phyloP scores from a whole-genome alignment of 2,329 filamentous ascomycete genomes.

The Penicillium janthinellum region DNA sequence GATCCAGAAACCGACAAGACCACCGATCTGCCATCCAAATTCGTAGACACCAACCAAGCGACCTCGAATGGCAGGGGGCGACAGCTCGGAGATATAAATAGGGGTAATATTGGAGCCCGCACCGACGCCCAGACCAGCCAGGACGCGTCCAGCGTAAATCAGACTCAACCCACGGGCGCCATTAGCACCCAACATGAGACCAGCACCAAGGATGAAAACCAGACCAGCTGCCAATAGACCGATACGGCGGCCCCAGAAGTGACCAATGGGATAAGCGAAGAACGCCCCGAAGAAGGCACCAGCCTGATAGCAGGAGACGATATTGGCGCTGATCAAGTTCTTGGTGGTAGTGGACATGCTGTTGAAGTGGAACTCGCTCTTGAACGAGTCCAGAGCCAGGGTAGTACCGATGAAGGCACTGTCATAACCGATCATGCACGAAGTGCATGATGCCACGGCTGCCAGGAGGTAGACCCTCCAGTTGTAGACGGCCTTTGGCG shows the following conservation, averaged over 20 bases:
- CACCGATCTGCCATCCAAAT: conserved; percentile 54
- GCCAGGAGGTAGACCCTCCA: conserved; percentile 61
- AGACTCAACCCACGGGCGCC: conserved; percentile 62
- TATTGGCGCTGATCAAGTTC: conserved; percentile 69
- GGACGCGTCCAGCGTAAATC: conserved; percentile 55
- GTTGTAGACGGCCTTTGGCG: conserved; percentile 61
- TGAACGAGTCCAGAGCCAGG: conserved; percentile 69
- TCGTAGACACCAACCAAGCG: conserved; percentile 57
- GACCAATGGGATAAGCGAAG: conserved; percentile 65
- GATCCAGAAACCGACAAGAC: conserved; percentile 51
- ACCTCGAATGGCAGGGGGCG: conserved; percentile 57
- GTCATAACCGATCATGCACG: conserved; percentile 65
- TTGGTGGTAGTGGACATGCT: conserved; percentile 39
- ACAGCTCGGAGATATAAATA: conserved; percentile 60
- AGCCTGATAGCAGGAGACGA: conserved; percentile 79
- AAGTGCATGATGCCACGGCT: conserved; percentile 57
- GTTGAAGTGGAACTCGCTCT: conserved; percentile 66
- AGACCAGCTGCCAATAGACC: conserved; percentile 63
- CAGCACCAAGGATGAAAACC: conserved; percentile 71
- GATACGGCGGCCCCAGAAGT: conserved; percentile 67
- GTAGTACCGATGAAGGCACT: conserved; percentile 80
- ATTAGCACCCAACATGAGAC: conserved; percentile 70
- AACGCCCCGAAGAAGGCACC: conserved; percentile 82
- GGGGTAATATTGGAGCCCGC: conserved; percentile 57
- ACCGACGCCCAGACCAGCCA: conserved; percentile 57